Evolutionary conservation across 2,329 filamentous ascomycete genomes (phyloP).

Genomic region (Fusarium albidum): DNA sequence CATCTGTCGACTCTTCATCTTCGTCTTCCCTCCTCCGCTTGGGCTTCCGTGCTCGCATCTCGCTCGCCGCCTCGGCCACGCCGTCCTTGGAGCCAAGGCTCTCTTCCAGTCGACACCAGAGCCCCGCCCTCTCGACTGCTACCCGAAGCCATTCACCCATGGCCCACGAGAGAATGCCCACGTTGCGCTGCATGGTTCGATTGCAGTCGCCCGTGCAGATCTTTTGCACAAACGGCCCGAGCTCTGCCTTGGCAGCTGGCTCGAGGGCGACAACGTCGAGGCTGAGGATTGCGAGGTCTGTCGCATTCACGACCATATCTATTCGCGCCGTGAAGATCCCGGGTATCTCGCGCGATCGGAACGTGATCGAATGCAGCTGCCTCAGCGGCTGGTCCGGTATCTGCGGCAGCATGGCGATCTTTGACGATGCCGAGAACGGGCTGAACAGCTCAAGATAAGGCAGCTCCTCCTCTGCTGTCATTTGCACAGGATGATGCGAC

Average conservation of each 20-base stretch:
- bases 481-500: constrained; percentile 71
- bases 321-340: constrained; percentile 67
- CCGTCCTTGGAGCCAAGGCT: constrained; percentile 52
- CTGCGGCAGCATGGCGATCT: constrained; percentile 55
- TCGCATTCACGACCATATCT: constrained; percentile 66
- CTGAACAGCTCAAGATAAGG: constrained; percentile 77
- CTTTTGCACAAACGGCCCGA: constrained; percentile 61
- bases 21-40: constrained; percentile 35
- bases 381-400: constrained; percentile 47
- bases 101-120: constrained; percentile 65
- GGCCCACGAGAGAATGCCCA: constrained; percentile 70
- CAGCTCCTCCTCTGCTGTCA: constrained; percentile 70
- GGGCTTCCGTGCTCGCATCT: constrained; percentile 37
- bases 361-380: constrained; percentile 65
- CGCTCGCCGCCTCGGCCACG: constrained; percentile 30
- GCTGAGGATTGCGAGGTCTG: constrained; percentile 57
- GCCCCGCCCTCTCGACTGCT: constrained; percentile 65
- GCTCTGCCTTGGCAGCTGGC: constrained; percentile 64
- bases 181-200: constrained; percentile 62
- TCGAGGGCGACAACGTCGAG: constrained; percentile 65
- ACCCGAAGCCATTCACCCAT: constrained; percentile 74
- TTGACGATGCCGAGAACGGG: constrained; percentile 68
- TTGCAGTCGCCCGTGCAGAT: constrained; percentile 49
- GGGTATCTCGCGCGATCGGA: constrained; percentile 50
- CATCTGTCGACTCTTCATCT: constrained; percentile 23